A percentile compares a stretch with the other conserved stretches of the same genome.
Evolutionary conservation across 495 filamentous ascomycete genomes (phyloP).

Genomic region (Podospora comata): DNA sequence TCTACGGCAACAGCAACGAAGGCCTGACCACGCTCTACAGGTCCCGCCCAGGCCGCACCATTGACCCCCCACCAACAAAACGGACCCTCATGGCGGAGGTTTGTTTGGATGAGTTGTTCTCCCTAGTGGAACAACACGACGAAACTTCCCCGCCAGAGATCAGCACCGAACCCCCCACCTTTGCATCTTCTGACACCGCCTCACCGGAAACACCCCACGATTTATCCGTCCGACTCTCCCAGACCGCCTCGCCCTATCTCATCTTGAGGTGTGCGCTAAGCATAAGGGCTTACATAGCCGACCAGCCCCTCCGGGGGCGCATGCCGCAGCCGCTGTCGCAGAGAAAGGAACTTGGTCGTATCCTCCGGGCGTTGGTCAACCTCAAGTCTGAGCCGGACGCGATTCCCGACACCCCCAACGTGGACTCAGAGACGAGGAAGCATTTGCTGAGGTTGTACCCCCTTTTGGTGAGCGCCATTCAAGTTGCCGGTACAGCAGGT

Average conservation of each 20-base stretch:
- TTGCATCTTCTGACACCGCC: neutral
- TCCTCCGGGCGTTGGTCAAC: constrained; percentile 60
- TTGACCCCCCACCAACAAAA: constrained; percentile 59
- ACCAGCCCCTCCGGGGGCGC: constrained; percentile 86
- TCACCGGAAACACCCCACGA: constrained; percentile 27
- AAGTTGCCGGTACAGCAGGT: constrained; percentile 61
- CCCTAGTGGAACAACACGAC: constrained; percentile 55
- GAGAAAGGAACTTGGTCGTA: constrained; percentile 69
- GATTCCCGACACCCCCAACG: constrained; percentile 60
- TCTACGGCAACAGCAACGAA: constrained; percentile 35
- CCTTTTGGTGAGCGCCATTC: constrained; percentile 66
- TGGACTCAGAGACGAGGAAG: constrained; percentile 54
- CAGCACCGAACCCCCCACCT: neutral
- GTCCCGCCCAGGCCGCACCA: constrained; percentile 65
- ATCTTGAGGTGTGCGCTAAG: constrained; percentile 78
- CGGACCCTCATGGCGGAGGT: constrained; percentile 73
- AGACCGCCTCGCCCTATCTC: constrained; percentile 75
- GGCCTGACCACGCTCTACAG: constrained; percentile 63
- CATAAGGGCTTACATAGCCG: constrained; percentile 77
- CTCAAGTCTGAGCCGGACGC: constrained; percentile 69
- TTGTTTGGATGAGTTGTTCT: constrained; percentile 76
- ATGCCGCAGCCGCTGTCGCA: constrained; percentile 88
- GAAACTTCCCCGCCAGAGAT: constrained; percentile 14
- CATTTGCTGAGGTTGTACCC: constrained; percentile 83
- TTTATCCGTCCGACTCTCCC: constrained; percentile 60